These are phyloP conservation scores for Monosporascus cannonballus DNA, from an alignment of 2,329 filamentous ascomycete genomes.

Conservation along the genomic window DNA sequence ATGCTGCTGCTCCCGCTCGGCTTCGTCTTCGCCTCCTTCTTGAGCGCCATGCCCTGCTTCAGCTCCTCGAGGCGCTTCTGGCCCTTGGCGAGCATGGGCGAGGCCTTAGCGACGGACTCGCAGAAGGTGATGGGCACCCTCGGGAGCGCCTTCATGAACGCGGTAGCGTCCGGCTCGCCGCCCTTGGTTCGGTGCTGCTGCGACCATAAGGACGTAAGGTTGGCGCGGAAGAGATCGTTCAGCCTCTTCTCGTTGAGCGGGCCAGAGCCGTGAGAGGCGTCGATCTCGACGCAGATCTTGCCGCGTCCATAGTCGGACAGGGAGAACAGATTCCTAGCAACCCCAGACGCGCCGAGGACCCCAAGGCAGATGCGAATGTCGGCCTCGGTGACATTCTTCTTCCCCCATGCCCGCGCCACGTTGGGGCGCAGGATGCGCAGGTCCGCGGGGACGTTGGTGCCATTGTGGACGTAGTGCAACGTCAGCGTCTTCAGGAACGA, in stretches of 20 bases:
- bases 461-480: conserved; percentile 65
- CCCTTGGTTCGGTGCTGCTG: conserved; percentile 20
- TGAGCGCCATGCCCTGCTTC: conserved; percentile 52
- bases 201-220: conserved; percentile 41
- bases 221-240: conserved; percentile 48
- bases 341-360: conserved; percentile 39
- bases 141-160: conserved; percentile 53
- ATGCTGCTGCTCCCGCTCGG: conserved; percentile 18
- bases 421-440: conserved; percentile 54
- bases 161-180: conserved; percentile 26
- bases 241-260: conserved; percentile 46
- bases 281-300: conserved; percentile 53
- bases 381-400: conserved; percentile 56
- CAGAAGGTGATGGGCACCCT: conserved; percentile 47
- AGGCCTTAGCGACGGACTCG: conserved; percentile 44
- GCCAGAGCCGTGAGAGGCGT: conserved; percentile 27
- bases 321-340: conserved; percentile 15
- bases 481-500: conserved; percentile 63
- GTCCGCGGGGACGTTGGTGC: conserved; percentile 56
- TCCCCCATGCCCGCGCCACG: conserved; percentile 66
- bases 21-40: conserved; percentile 34
- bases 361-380: conserved; percentile 64
- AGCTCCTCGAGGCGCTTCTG: conserved; percentile 64
- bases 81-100: conserved; percentile 57
- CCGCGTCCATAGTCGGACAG: conserved; percentile 36